phyloP scores from a whole-genome alignment of 2,329 filamentous ascomycete genomes.

The Tolypocladium ovalisporum region DNA sequence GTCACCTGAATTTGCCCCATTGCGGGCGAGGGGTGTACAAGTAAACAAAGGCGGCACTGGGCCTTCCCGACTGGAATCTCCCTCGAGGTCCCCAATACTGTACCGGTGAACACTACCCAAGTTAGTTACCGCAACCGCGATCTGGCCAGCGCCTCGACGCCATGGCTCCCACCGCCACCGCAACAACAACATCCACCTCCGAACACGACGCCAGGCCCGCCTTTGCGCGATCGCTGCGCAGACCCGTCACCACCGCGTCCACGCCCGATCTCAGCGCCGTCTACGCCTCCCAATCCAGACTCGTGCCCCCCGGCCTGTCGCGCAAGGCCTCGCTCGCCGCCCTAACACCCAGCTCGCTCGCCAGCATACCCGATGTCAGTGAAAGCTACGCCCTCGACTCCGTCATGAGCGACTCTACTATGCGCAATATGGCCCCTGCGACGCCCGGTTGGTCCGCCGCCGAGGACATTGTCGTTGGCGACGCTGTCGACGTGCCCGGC shows the following conservation, averaged over 20 bases:
- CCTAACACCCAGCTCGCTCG: slow-evolving; percentile 52
- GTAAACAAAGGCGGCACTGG: background rate
- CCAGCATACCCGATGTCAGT: slow-evolving; percentile 55
- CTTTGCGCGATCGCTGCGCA: slow-evolving; percentile 29
- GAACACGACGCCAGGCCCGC: slow-evolving; percentile 8
- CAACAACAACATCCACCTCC: slow-evolving; percentile 6
- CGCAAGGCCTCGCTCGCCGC: slow-evolving; percentile 64
- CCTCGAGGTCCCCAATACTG: background rate
- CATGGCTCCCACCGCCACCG: slow-evolving; percentile 10
- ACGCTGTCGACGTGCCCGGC: slow-evolving; percentile 82
- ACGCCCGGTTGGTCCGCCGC: slow-evolving; percentile 41
- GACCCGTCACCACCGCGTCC: slow-evolving; percentile 37
- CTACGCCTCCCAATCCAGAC: slow-evolving; percentile 38
- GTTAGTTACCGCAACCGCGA: background rate
- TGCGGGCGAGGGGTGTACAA: background rate
- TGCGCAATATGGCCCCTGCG: slow-evolving; percentile 34
- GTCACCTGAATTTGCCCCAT: background rate
- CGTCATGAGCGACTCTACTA: slow-evolving; percentile 25
- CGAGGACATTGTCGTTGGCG: slow-evolving; percentile 59
- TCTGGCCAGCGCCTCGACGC: background rate
- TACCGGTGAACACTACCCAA: background rate
- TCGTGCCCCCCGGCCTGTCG: slow-evolving; percentile 37
- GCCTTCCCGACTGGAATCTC: background rate
- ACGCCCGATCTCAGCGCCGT: slow-evolving; percentile 47
- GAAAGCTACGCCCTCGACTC: slow-evolving; percentile 51